Evolutionary conservation across 306 rosid genomes (phyloP), one percentile per base, ranked within the genome.

Genomic region (Sindora glabra): DNA sequence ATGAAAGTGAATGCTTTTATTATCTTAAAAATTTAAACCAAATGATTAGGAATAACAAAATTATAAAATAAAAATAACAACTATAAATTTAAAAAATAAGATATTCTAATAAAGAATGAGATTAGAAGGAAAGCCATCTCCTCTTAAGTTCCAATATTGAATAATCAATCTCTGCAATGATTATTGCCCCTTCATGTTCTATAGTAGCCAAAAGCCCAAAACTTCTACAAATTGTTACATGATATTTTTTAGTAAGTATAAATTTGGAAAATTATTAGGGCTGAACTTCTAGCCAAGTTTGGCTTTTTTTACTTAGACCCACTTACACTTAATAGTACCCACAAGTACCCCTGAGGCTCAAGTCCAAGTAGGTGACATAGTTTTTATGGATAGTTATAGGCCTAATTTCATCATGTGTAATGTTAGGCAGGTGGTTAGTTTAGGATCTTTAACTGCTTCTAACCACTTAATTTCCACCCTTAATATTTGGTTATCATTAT

Each of bases 201-300:
- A 95, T 79, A 25, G 99, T 94, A n/a, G 90, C 85, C 74, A 86
- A n/a, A n/a, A n/a, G n/a, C n/a, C n/a, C n/a, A n/a, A 69, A 51
- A 92, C 83, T 83, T 92, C 94, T 42, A 96, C 96, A 72, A 83
- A 89, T 95, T 89, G 85, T 62, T 66, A 41, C 55, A 67, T 41
- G 19, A 52, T 48, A 34, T 19, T 17, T 32, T 48, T 48, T 38
- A 45, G 72, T 77, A 16, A 74, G 64, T 59, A 8, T 39, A 12
- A 40, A n/a, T 17, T 21, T 3, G 15, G 10, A 58, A 29, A 7
- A n/a, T n/a, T n/a, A n/a, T n/a, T n/a, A n/a, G n/a, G n/a, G n/a
- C n/a, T n/a, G n/a, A n/a, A n/a, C n/a, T n/a, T n/a, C n/a, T n/a
- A n/a, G n/a, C n/a, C n/a, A n/a, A n/a, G n/a, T n/a, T n/a, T n/a